A percentile compares a stretch with the other conserved stretches of the same genome.
These are phyloP conservation scores for Flaveria bidentis DNA, from an alignment of 129 eudicot species.

Conservation along the genomic window DNA sequence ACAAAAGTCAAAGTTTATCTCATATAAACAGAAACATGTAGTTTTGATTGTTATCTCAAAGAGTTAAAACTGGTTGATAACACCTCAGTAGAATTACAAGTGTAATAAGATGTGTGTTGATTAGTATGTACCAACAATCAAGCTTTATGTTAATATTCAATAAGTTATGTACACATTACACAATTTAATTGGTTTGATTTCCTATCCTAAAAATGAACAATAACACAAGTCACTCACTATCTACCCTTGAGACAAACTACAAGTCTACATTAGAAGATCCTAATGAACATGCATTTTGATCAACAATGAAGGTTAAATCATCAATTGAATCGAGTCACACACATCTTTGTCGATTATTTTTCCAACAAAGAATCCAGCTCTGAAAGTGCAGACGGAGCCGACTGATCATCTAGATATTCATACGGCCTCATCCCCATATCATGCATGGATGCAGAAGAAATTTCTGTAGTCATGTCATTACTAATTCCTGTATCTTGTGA, in stretches of 20 bases:
- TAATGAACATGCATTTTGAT: constrained; percentile 14
- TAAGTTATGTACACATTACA: constrained; percentile 26
- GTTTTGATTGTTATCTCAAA: neutral
- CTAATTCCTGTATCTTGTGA: constrained; percentile 82
- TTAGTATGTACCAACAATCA: constrained; percentile 2
- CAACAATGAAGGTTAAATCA: constrained; percentile 33
- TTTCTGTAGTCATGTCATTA: constrained; percentile 55
- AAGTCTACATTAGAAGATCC: constrained; percentile 11
- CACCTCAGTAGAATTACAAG: neutral
- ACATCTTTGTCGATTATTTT: constrained; percentile 34
- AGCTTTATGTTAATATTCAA: constrained; percentile 5
- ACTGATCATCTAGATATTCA: constrained; percentile 18
- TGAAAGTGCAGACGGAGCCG: constrained; percentile 32
- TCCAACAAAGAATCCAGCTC: constrained; percentile 66
- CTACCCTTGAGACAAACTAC: constrained; percentile 20
- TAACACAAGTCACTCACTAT: constrained; percentile 33
- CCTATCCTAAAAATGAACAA: constrained; percentile 22
- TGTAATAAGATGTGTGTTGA: neutral
- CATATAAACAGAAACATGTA: neutral
- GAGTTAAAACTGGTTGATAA: neutral
- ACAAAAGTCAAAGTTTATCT: neutral
- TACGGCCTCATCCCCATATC: constrained; percentile 28
- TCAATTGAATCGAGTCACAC: constrained; percentile 7
- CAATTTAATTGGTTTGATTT: constrained; percentile 30
- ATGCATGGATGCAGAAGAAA: constrained; percentile 42